Evolutionary conservation across 2,329 filamentous ascomycete genomes (phyloP), one percentile per base, ranked within the genome.

Genomic region (Hypocrella siamensis): DNA sequence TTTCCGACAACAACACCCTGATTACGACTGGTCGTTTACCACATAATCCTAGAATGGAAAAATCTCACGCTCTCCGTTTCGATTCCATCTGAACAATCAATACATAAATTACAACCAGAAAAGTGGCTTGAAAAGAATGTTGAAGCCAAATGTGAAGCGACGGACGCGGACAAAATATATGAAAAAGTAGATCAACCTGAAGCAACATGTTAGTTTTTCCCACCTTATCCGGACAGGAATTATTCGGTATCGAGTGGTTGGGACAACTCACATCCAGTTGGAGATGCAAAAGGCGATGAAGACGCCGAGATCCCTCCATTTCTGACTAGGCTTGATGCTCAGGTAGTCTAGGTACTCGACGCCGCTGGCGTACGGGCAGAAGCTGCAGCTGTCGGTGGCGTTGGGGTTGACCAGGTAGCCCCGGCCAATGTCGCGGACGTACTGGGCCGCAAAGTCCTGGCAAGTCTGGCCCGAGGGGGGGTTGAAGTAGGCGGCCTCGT

Each of bases 231-330:
- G 10, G 25, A 10, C 8, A 5, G n/a, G 7, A 14, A 32, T 9
- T 19, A 6, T 21, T 7, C 6, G 11, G 21, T 19, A 11, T 3
- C 9, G 9, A 19, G 16, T 11, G 30, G 6, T 14, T 15, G n/a
- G 12, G 5, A 17, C 14, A 6, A 34, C 35, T 33, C 22, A 36
- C 26, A 65, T 56, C 73, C 74, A 83, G 46, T 83, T 84, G 31
- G 69, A 75, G 11, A 79, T 56, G 32, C 70, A 71, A 48, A 83
- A 85, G 2, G 69, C 72, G 7, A 81, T 42, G 57, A 84, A 81
- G 37, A 84, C 75, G 6, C 76, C 79, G 42, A 83, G 79, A 31
- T 60, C 55, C 27, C 69, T 56, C 79, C 79, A 85, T 54, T 82
- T 82, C 33, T 85, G 64, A 15, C 42, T 42, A 2, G 56, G 51